Base-by-base conservation (phyloP, 257 asterid species). In the Capsicum pubescens region DNA sequence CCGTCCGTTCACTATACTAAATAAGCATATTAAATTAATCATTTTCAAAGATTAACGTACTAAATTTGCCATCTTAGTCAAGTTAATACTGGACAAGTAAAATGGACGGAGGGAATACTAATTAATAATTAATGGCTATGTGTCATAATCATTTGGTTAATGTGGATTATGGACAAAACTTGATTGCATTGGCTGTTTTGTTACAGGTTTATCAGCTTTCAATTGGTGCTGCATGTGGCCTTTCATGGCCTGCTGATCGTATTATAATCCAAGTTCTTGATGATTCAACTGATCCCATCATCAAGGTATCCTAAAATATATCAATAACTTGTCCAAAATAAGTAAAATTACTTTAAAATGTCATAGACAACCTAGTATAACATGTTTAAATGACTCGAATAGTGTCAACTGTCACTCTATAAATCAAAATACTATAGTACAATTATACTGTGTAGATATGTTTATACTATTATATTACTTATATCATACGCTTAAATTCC, bases 221-320 rank as follows among this genome's bases (percentile, higher is more conserved):
- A 44, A 93, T 93, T 89, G 95, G 96, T 9, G 97, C 98, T 84
- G 95, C 95, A 46, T 94, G 96, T 88, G 90, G 88, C 61, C 94
- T 94, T 11, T 91, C 98, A 11, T 94, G 97, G 98, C 98, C 98
- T 16, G 60, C 89, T 26, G 94, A 94, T 84, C 91, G 93, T 85
- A 74, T 93, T 35, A 88, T 93, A 46, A 84, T 94, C 59, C 96
- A 94, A 87, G 97, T 93, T 11, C 87, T 94, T 84, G 98, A 94
- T 84, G 98, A 94, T 90, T 94, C 98, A 9, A 94, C 95, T 35
- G 96, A 94, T 85, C 88, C 87, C 84, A 87, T 82, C 35, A 83
- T 89, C 84, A 91, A 89, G 91, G 98, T 94, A 87, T 77, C 13
- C 2, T 35, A 35, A 67, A 9, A 0, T 3, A 4, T 39, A 36